A percentile compares a stretch with the other conserved stretches of the same genome.
Evolutionary conservation across 208 protist species (phyloP).

Genomic region (Porcisia deanei): DNA sequence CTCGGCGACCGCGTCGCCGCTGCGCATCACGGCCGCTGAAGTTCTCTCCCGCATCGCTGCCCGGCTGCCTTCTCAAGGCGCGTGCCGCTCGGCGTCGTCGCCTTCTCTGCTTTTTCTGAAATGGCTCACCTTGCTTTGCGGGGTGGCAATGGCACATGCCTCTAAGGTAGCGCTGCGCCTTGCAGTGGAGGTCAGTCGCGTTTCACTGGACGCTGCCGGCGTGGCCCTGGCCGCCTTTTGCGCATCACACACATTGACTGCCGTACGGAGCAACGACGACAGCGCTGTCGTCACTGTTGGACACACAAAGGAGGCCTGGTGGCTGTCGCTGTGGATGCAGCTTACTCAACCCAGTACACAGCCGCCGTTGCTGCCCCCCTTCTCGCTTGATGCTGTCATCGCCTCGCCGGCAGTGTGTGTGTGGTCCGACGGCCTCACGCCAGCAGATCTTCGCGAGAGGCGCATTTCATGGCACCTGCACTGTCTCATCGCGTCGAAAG

Average conservation of each 20-base stretch:
- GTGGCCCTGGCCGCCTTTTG: constrained; percentile 22
- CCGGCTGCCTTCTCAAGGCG: constrained; percentile 1
- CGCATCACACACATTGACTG: constrained; percentile 8
- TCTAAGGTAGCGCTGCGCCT: constrained; percentile 27
- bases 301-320: constrained; percentile 13
- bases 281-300: neutral
- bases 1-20: constrained; percentile 10
- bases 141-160: constrained; percentile 34
- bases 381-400: constrained; percentile 4
- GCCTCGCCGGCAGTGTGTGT: neutral
- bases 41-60: constrained; percentile 10
- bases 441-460: constrained; percentile 14
- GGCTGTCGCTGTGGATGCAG: constrained; percentile 24
- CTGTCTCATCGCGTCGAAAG: constrained; percentile 35
- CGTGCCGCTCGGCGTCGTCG: neutral
- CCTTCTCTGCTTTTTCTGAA: constrained; percentile 13
- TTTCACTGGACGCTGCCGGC: constrained; percentile 23
- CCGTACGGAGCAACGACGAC: neutral
- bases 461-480: constrained; percentile 51
- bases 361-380: constrained; percentile 14
- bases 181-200: constrained; percentile 8
- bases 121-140: constrained; percentile 38
- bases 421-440: constrained; percentile 11
- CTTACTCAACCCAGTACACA: constrained; percentile 13
- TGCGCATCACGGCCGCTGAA: constrained; percentile 14